A percentile compares a stretch with the other conserved stretches of the same genome.
Conservation (phyloP, 2,329 filamentous ascomycete genomes). For the Microdochium nivale region DNA sequence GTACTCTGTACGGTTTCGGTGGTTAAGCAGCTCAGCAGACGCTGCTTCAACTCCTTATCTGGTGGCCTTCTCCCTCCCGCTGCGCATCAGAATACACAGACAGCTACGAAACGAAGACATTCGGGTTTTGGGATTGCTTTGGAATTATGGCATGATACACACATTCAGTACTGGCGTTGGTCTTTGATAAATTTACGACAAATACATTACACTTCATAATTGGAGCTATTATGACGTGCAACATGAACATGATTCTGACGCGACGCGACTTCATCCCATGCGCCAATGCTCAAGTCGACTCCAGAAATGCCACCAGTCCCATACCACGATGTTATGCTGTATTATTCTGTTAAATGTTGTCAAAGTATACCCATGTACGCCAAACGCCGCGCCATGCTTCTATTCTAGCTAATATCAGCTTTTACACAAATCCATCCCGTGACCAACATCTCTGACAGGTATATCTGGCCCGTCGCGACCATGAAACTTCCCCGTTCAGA, state of each 20-base stretch:
- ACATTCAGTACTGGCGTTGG: slow-evolving; percentile 17
- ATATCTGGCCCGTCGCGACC: background rate
- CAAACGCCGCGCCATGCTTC: background rate
- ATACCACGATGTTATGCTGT: too few species aligned
- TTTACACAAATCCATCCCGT: background rate
- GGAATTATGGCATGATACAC: slow-evolving; percentile 18
- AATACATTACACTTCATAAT: slow-evolving; percentile 10
- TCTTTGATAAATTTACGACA: slow-evolving; percentile 12
- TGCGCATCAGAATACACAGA: background rate
- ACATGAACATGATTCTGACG: background rate
- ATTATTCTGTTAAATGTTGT: slow-evolving; percentile 1
- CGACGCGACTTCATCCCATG: background rate
- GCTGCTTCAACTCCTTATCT: background rate
- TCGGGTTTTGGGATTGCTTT: background rate
- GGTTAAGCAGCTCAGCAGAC: slow-evolving; percentile 34
- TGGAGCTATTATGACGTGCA: background rate
- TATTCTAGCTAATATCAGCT: too few species aligned
- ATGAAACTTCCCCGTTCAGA: background rate
- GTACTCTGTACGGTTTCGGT: slow-evolving; percentile 62
- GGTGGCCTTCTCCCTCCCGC: background rate
- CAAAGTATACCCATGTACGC: background rate
- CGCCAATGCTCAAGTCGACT: too few species aligned
- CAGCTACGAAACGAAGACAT: background rate
- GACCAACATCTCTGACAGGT: too few species aligned
- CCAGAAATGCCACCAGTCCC: too few species aligned